Conservation (phyloP, 805 yeast genomes). For the Candida xiaguanensis region DNA sequence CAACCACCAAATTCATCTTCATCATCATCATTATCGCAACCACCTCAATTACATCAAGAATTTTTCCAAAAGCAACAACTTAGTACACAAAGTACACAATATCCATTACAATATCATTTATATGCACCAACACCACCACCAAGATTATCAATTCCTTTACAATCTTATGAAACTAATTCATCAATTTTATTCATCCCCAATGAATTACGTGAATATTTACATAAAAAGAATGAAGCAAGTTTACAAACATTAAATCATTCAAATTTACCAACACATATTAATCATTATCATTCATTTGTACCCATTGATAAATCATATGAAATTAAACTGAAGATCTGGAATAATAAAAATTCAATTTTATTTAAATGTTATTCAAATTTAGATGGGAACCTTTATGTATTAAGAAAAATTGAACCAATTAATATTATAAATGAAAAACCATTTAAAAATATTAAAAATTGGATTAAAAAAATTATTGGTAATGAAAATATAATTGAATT, state of each 20-base stretch:
- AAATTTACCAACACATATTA: conserved; percentile 56
- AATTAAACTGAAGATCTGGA: conserved; percentile 37
- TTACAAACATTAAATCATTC: conserved; percentile 56
- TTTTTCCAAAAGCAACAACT: background rate
- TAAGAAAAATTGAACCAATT: conserved; percentile 62
- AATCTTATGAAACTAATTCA: conserved; percentile 68
- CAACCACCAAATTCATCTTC: conserved; percentile 6
- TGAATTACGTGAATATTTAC: conserved; percentile 66
- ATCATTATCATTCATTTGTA: conserved; percentile 71
- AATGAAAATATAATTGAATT: conserved; percentile 59
- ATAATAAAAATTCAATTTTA: conserved; percentile 50
- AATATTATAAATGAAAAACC: conserved; percentile 46
- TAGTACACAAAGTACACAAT: conserved; percentile 19
- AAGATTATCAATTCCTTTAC: conserved; percentile 54
- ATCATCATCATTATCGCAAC: conserved; percentile 1
- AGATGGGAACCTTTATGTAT: conserved; percentile 74
- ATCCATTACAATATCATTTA: conserved; percentile 73
- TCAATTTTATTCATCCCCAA: conserved; percentile 69
- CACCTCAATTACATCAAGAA: background rate
- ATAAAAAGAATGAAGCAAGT: conserved; percentile 75
- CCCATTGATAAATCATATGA: conserved; percentile 61
- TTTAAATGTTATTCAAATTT: conserved; percentile 77
- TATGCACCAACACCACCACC: conserved; percentile 91
- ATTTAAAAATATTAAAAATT: conserved; percentile 57
- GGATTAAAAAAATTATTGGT: conserved; percentile 50